Base-by-base conservation (phyloP, 257 asterid genomes). In the Knoxia roxburghii region DNA sequence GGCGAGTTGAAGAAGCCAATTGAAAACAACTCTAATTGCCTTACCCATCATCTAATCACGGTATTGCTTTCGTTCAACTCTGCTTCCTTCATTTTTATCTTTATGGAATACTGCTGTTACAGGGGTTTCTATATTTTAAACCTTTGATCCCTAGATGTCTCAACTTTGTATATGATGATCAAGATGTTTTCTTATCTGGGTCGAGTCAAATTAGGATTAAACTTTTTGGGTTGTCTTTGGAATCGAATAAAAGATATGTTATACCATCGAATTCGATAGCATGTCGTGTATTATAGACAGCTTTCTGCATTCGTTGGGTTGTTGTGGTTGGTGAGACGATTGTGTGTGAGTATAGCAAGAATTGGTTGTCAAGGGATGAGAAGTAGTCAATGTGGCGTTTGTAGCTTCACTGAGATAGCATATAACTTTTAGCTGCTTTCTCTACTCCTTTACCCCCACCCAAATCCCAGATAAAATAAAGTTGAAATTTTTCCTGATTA, bases 171-270 rank as follows among this genome's bases (percentile, higher is more conserved):
- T 59, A 58, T 32, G 46, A 58, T 32, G 46, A 58, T 58, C 45
- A 58, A 32, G 54, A 59, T 59, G 64, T 24, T 18, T n/a, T 50
- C 26, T 50, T 7, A 20, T 60, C 48, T 60, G 65, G 65, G 65
- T 37, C 20, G 48, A 12, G 37, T 60, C 20, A 20, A 37, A 35
- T 60, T 35, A 10, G 65, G 65, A 2, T 56, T 11, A 29, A 5
- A 56, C 5, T 13, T 26, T 17, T 33, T n/a, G 27, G 60, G 26
- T n/a, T 50, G 23, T 20, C 27, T n/a, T n/a, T 50, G 27, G 24
- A 50, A 50, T 20, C 13, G 56, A 1, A n/a, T 15, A 20, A 1
- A 50, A 27, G 21, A 20, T 11, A 7, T 8, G 18, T 50, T 50
- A 20, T 50, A 26, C 27, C 27, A 50, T n/a, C 27, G 56, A 50